Conservation (phyloP, 2,329 filamentous ascomycete genomes). For the Botryotinia globosa region DNA sequence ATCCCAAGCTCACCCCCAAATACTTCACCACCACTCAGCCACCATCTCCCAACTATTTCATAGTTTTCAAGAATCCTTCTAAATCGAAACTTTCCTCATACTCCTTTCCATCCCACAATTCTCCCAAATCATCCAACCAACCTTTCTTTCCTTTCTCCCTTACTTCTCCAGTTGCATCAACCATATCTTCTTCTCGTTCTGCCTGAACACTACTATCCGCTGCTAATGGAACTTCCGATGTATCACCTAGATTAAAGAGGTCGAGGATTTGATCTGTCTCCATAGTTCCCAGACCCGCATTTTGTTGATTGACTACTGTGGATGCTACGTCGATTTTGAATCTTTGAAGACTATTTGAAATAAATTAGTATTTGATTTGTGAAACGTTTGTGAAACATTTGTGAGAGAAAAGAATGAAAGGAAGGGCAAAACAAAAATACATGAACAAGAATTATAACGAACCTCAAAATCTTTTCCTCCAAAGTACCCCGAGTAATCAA, state of each 20-base stretch:
- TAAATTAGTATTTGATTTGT: slow-evolving; percentile 19
- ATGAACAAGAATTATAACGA: slow-evolving; percentile 40
- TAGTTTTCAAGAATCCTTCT: slow-evolving; percentile 90
- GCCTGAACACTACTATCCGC: slow-evolving; percentile 52
- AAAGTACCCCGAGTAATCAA: slow-evolving; percentile 92
- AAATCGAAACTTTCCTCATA: slow-evolving; percentile 98
- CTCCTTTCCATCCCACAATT: slow-evolving; percentile 95
- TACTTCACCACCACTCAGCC: background rate
- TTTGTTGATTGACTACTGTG: slow-evolving; percentile 98
- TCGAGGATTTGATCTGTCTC: slow-evolving; percentile 98
- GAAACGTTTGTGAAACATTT: background rate
- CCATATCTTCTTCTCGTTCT: slow-evolving; percentile 77
- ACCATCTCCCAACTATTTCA: slow-evolving; percentile 46
- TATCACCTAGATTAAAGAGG: slow-evolving; percentile 86
- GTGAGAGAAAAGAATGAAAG: background rate
- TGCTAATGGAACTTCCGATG: slow-evolving; percentile 64
- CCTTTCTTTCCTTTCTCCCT: slow-evolving; percentile 95
- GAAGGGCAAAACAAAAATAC: background rate
- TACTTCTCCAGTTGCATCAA: slow-evolving; percentile 89
- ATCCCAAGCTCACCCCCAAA: background rate
- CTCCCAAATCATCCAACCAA: slow-evolving; percentile 90
- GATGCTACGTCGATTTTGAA: slow-evolving; percentile 99
- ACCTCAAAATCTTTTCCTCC: slow-evolving; percentile 95
- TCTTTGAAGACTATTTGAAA: slow-evolving; percentile 70
- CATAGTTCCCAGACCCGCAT: slow-evolving; percentile 87